A percentile compares a stretch with the other conserved stretches of the same genome.
Evolutionary conservation across 2,329 filamentous ascomycete genomes (phyloP).

Genomic region (Penicillium janthinellum): DNA sequence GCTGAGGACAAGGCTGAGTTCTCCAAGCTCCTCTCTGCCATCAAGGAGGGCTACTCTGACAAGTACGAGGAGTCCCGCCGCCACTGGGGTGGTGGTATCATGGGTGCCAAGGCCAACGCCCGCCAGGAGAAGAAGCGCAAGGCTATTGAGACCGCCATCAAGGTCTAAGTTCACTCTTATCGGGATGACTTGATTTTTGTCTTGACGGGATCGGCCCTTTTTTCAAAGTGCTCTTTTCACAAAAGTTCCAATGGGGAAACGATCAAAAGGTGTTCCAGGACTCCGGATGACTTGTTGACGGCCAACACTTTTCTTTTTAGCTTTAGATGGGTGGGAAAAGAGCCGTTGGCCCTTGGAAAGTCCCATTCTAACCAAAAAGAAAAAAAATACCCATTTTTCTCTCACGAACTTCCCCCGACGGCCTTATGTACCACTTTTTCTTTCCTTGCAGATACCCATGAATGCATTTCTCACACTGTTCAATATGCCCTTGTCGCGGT

Average conservation of each 20-base stretch:
- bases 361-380: constrained; percentile 34
- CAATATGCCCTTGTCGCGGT: constrained; percentile 19
- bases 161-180: constrained; percentile 71
- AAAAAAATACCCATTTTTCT: constrained; percentile 12
- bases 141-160: constrained; percentile 90
- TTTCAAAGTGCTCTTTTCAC: constrained; percentile 20
- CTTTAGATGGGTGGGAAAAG: constrained; percentile 37
- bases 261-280: constrained; percentile 27
- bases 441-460: constrained; percentile 42
- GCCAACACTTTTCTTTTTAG: constrained; percentile 33
- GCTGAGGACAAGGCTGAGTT: constrained; percentile 98
- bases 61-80: constrained; percentile 89
- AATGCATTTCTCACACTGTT: constrained; percentile 39
- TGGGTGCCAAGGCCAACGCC: constrained; percentile 89
- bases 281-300: constrained; percentile 33
- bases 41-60: constrained; percentile 98
- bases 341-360: constrained; percentile 23
- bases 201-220: constrained; percentile 28
- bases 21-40: constrained; percentile 89
- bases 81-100: constrained; percentile 99
- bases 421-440: constrained; percentile 35
- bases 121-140: constrained; percentile 85
- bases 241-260: constrained; percentile 28
- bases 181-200: constrained; percentile 24
- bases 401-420: constrained; percentile 25